Conservation (phyloP, 305 asterid genomes). For the Petunia hybrid region DNA sequence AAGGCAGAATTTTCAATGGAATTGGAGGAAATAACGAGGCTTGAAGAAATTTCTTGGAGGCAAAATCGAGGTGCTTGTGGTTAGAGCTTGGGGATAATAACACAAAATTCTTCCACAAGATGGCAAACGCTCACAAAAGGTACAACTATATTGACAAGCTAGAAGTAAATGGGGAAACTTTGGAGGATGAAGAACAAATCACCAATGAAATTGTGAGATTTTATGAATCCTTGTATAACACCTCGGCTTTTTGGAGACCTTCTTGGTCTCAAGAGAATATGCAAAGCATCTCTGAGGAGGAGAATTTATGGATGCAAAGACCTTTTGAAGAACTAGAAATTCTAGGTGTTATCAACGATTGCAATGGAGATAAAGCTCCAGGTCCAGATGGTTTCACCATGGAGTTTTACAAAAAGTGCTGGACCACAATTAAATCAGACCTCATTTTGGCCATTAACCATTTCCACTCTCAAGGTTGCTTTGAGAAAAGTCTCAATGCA, state of each 20-base stretch:
- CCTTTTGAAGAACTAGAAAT: not conserved
- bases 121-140: not conserved
- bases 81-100: not conserved
- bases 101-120: not conserved
- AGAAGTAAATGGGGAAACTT: not conserved
- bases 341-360: not conserved
- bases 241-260: slow-evolving; percentile 7
- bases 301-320: not conserved
- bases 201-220: not conserved
- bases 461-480: not conserved
- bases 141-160: not conserved
- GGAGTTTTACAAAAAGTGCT: not conserved
- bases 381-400: not conserved
- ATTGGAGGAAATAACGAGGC: not conserved
- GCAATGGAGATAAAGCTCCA: not conserved
- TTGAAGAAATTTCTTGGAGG: not conserved
- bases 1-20: not conserved
- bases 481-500: not conserved
- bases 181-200: not conserved
- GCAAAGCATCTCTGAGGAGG: not conserved
- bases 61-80: not conserved
- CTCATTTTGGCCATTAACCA: not conserved
- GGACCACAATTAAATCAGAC: not conserved
- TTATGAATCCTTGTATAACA: not conserved
- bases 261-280: not conserved